These are phyloP conservation scores for Dioscorea alata DNA, from an alignment of 106 monocot species.

Conservation along the genomic window DNA sequence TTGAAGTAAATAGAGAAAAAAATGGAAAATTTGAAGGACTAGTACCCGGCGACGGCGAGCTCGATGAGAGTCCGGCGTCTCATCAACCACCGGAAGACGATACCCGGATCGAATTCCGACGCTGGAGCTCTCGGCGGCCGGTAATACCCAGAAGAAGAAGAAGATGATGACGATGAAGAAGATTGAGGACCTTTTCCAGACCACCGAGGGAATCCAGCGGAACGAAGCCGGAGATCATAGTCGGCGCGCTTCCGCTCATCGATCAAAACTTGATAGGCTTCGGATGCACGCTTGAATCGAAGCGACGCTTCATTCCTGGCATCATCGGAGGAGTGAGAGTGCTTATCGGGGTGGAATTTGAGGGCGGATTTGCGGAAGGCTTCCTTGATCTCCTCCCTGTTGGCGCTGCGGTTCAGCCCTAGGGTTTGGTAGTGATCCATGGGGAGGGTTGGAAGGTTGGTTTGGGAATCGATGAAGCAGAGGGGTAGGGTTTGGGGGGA, in stretches of 20 bases:
- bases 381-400: slow-evolving; percentile 80
- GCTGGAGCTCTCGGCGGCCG: slow-evolving; percentile 3
- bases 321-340: slow-evolving; percentile 41
- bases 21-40: not conserved
- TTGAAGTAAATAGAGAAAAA: not conserved
- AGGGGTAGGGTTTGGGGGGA: too few relatives aligned
- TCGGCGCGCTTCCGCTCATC: slow-evolving; percentile 54
- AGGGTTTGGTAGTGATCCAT: slow-evolving; percentile 70
- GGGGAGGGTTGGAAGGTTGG: not conserved
- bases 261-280: slow-evolving; percentile 71
- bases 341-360: slow-evolving; percentile 76
- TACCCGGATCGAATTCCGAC: slow-evolving; percentile 33
- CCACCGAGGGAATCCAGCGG: slow-evolving; percentile 2
- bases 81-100: slow-evolving; percentile 41
- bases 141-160: not conserved
- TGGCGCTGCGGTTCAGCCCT: slow-evolving; percentile 43
- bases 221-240: slow-evolving; percentile 28
- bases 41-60: slow-evolving; percentile 54
- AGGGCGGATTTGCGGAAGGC: slow-evolving; percentile 71
- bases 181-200: slow-evolving; percentile 13
- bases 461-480: not conserved
- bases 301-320: slow-evolving; percentile 33
- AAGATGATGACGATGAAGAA: too few relatives aligned
- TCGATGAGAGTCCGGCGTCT: slow-evolving; percentile 49
- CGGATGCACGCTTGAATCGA: slow-evolving; percentile 55